Evolutionary conservation across 1,139 yeast genomes (phyloP), one percentile per base, ranked within the genome.

Genomic region (Insectozyma bohioensis): DNA sequence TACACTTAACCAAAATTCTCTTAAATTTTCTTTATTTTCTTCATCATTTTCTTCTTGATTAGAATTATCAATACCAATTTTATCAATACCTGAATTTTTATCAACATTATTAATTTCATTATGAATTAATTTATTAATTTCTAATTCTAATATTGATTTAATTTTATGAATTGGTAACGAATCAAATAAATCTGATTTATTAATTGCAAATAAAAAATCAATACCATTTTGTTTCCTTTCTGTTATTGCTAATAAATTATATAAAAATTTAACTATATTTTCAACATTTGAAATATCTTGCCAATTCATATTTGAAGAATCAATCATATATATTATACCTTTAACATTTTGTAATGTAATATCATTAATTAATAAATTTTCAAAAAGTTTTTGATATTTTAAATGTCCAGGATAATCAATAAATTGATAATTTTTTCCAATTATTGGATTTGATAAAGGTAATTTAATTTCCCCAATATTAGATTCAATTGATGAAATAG

Each of bases 371-470:
- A 73, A 61, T 42, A 64, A 49, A 37, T 63, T 68, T 40, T 60
- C 58, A 43, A 76, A 54, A 34, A 70, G 60, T 31, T 72, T 72
- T 40, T 75, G 75, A 45, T 88, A 75, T 54, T 87, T 88, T 37
- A 75, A 63, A 56, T 85, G 92, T 6, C 97, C 97, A 2, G 97
- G 97, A 46, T 80, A 80, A 52, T 90, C 97, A 31, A 83, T 70
- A 28, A 88, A 54, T 45, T 71, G 69, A 56, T 62, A 70, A 20
- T 45, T 42, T 35, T 58, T 61, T 21, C 55, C 55, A 26, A 67
- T 61, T 25, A 58, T 35, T 2, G 50, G 43, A 33, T 56, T 59
- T 30, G 72, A 46, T 26, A 67, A 48, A 2, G 75, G 75, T 14
- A 69, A 48, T 9, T 44, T 36, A 7, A 67, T 38, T 7, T 49